Base-by-base conservation (phyloP, 164 flowering plant genomes). In the Kalanchoe fedtschenkoi region DNA sequence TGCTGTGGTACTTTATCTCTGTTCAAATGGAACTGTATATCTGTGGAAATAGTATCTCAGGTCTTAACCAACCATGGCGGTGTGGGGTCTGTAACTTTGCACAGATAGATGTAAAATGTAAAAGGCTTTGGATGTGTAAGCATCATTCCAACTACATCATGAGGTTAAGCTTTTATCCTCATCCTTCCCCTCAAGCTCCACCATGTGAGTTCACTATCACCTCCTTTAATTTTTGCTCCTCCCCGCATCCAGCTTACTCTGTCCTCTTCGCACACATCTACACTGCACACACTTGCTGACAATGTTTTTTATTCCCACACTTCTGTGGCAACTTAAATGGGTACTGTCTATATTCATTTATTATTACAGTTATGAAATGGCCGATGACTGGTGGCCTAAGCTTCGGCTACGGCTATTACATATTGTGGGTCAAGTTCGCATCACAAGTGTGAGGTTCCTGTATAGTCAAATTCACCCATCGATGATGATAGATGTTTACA, bases 321-420 rank as follows among this genome's bases (percentile, higher is more conserved):
- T 28, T 26, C 32, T 26, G 17, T 32, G 17, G 15, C 24, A 51
- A 51, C 32, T 51, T 51, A 51, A 51, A 26, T 47, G 55, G 32
- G 56, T 26, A 51, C 26, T 51, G 56, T 26, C n/a, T 26, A 51
- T 7, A 51, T 51, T 51, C 56, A 51, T 51, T 51, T 51, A 51
- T 51, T 3, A n/a, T 51, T 51, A 51, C 56, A 51, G 33, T 51
- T 26, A 51, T 26, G 56, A 51, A 51, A 9, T 51, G 11, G 16
- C 56, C 56, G 56, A 51, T 51, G 39, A 15, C 39, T 37, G 39
- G 13, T 37, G 32, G 56, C 32, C 54, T 47, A 47, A 47, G 28
- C 28, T 22, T 47, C 3, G 13, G 54, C 54, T 47, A 47, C 54
- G 6, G 1, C 13, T 51, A 51, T 26, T 15, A 26, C 30, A 51